These are phyloP conservation scores for Porcisia deanei DNA, from an alignment of 208 protist species.

Conservation along the genomic window DNA sequence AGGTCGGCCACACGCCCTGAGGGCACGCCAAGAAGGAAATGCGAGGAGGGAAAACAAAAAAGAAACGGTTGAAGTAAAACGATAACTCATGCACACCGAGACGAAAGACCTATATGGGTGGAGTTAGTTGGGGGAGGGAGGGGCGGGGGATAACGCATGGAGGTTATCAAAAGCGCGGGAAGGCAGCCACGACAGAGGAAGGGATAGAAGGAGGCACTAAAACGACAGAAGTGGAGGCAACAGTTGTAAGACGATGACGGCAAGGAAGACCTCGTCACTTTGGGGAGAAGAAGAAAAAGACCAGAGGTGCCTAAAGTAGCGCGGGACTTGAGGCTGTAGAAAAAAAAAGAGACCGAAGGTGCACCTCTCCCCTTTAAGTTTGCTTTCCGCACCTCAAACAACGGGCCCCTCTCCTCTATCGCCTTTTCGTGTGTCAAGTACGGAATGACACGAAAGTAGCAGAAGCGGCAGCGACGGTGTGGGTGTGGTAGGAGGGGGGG, in stretches of 20 bases:
- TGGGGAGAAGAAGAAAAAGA: not conserved
- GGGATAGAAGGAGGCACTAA: not conserved
- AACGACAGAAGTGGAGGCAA: slow-evolving; percentile 1
- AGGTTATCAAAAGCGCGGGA: not conserved
- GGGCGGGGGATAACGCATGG: not conserved
- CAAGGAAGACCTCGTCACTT: not conserved
- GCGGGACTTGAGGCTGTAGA: not conserved
- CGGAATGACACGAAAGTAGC: not conserved
- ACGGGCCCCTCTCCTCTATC: not conserved
- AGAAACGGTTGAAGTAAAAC: too few species aligned
- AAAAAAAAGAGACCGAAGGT: not conserved
- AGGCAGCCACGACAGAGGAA: not conserved
- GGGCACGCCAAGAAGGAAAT: not conserved
- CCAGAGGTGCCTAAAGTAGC: not conserved
- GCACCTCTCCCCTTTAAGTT: not conserved
- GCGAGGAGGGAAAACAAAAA: too few species aligned
- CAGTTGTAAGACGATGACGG: not conserved
- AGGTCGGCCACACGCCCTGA: too few species aligned
- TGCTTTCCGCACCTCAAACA: not conserved
- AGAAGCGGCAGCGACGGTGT: not conserved
- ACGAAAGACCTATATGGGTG: not conserved
- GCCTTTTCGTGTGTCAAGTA: not conserved
- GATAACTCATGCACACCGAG: not conserved
- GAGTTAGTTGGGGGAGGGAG: not conserved
- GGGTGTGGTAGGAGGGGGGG: too few species aligned